phyloP scores from a whole-genome alignment of 2,329 filamentous ascomycete species.

The Chaetomium sp. region DNA sequence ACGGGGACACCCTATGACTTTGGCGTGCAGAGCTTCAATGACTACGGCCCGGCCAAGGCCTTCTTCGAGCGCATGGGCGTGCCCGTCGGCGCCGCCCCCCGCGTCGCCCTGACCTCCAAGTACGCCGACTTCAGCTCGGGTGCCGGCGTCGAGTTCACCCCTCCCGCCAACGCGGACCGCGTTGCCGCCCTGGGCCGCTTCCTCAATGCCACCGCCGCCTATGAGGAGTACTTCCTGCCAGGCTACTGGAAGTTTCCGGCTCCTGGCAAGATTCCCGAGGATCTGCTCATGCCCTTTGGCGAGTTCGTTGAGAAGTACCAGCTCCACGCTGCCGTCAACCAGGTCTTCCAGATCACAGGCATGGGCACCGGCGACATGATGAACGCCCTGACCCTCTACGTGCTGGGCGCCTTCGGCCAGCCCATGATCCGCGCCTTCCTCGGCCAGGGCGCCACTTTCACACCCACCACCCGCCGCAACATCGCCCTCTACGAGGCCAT shows the following conservation, averaged over 20 bases:
- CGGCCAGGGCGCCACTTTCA: conserved; percentile 39
- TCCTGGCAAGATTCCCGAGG: conserved; percentile 47
- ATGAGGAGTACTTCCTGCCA: conserved; percentile 40
- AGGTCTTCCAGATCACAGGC: conserved; percentile 45
- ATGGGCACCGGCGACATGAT: conserved; percentile 50
- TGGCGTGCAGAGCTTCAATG: conserved; percentile 44
- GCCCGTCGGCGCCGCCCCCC: conserved; percentile 33
- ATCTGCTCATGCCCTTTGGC: conserved; percentile 51
- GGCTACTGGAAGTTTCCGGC: conserved; percentile 48
- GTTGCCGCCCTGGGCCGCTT: conserved; percentile 37
- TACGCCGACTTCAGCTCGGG: conserved; percentile 46
- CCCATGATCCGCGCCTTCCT: conserved; percentile 41
- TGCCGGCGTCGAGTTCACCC: conserved; percentile 35
- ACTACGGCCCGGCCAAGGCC: conserved; percentile 43
- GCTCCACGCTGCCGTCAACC: conserved; percentile 46
- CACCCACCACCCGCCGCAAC: conserved; percentile 42
- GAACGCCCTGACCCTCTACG: conserved; percentile 47
- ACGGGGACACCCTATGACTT: conserved; percentile 41
- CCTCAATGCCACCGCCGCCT: conserved; percentile 37
- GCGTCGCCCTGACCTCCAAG: conserved; percentile 37
- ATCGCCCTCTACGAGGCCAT: conserved; percentile 47
- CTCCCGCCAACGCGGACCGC: conserved; percentile 32
- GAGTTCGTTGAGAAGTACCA: conserved; percentile 52
- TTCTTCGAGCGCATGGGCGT: conserved; percentile 52
- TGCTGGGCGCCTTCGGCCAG: conserved; percentile 44